These are phyloP conservation scores for Zymoseptoria passerinii DNA, from an alignment of 2,329 filamentous ascomycete species.

Conservation along the genomic window DNA sequence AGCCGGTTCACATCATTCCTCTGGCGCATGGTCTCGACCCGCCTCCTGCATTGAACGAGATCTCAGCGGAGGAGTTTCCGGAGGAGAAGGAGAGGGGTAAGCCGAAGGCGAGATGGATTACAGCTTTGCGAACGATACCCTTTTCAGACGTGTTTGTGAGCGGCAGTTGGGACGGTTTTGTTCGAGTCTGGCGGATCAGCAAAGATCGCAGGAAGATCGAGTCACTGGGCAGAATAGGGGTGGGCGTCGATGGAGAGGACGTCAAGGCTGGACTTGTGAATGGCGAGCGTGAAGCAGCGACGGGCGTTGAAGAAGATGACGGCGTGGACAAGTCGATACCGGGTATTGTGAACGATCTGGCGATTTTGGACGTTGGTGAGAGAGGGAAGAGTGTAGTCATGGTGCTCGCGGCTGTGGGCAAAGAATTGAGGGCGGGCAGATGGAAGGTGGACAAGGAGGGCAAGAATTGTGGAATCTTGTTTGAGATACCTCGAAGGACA, in stretches of 20 bases:
- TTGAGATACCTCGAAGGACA: conserved; percentile 59
- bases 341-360: conserved; percentile 82
- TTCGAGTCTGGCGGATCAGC: conserved; percentile 77
- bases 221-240: conserved; percentile 52
- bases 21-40: conserved; percentile 80
- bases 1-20: conserved; percentile 71
- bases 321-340: conserved; percentile 37
- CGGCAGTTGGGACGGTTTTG: conserved; percentile 87
- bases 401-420: conserved; percentile 76
- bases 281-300: neutral
- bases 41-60: conserved; percentile 56
- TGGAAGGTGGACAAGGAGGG: conserved; percentile 60
- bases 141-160: conserved; percentile 85
- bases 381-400: conserved; percentile 66
- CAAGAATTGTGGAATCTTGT: conserved; percentile 78
- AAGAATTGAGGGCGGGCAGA: conserved; percentile 74
- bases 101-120: conserved; percentile 69
- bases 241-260: conserved; percentile 2
- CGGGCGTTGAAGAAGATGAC: neutral
- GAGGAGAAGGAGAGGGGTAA: conserved; percentile 45
- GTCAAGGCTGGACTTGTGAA: neutral
- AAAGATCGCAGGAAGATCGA: conserved; percentile 76
- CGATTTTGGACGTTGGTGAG: conserved; percentile 76
- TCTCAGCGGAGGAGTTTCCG: conserved; percentile 63
- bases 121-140: conserved; percentile 74